Evolutionary conservation across 2,329 filamentous ascomycete genomes (phyloP).

Genomic region (Aureobasidium subglaciale): DNA sequence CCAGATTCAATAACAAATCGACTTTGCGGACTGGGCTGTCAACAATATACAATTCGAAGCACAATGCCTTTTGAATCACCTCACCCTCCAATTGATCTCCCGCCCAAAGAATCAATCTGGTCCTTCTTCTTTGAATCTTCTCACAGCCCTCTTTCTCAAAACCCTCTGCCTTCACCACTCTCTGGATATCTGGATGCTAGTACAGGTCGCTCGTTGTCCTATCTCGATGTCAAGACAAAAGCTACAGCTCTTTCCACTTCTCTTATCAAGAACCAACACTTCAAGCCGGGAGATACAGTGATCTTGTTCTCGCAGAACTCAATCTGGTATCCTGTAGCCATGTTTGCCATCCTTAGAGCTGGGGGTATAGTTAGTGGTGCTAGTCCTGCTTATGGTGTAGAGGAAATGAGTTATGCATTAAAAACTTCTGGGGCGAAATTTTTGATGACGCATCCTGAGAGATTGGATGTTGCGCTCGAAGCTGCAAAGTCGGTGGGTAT

Average conservation of each 20-base stretch:
- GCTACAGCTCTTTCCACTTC: conserved; percentile 55
- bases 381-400: conserved; percentile 58
- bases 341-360: conserved; percentile 47
- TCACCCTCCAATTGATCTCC: conserved; percentile 38
- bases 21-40: too few species aligned
- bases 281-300: conserved; percentile 50
- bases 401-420: conserved; percentile 61
- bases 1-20: too few species aligned
- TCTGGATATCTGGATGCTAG: conserved; percentile 52
- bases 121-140: conserved; percentile 54
- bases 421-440: conserved; percentile 51
- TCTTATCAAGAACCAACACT: conserved; percentile 48
- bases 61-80: conserved; percentile 31
- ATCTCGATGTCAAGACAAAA: conserved; percentile 50
- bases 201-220: conserved; percentile 53
- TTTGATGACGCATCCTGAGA: conserved; percentile 50
- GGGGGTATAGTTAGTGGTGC: conserved; percentile 55
- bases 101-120: conserved; percentile 51
- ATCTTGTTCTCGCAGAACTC: conserved; percentile 58
- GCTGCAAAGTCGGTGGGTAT: conserved; percentile 51
- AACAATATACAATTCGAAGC: too few species aligned
- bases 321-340: conserved; percentile 58
- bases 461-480: conserved; percentile 47
- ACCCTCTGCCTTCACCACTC: conserved; percentile 38
- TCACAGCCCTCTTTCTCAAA: conserved; percentile 30